Base-by-base conservation (phyloP, 1,284 basidiomycete species). In the Megacollybia platyphylla region DNA sequence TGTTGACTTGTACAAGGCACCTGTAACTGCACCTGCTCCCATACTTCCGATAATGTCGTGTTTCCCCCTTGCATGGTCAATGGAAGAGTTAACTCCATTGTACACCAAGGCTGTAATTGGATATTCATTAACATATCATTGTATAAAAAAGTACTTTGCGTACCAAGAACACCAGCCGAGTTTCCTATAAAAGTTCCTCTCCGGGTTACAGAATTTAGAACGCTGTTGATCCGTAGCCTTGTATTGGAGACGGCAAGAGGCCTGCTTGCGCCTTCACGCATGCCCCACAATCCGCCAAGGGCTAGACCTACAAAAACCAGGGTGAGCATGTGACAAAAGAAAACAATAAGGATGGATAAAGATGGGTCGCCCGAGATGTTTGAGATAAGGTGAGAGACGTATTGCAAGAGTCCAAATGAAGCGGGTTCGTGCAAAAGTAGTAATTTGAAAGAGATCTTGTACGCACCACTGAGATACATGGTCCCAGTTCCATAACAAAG, bases 401-500 rank as follows among this genome's bases (percentile, higher is more conserved):
- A 44, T 31, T 55, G 57, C 57, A 59, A 61, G 61, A 60, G 57
- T 59, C 61, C 58, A 60, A 65, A 62, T 54, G 60, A 60, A 63
- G 60, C 57, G 64, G 54, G 41, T 50, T 49, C 47, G 49, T 44
- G 64, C 71, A 60, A 73, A 75, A 66, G 57, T 54, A 70, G 71
- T 70, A 68, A 69, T 65, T 64, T 71, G 67, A 78, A 73, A 71
- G 69, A 71, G 65, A 71, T 68, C 65, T 54, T 46, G 49, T 40
- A 80, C 90, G 59, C 61, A 93, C 94, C 96, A 57, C 87, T 76
- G 44, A 98, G 81, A 78, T 98, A 98, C 67, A 93, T 97, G 51
- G 93, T 96, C 45, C 96, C 96, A 54, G 94, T 97, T 53, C 96
- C 96, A 66, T 98, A 97, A 76, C 92, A 97, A 48, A 99, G 71